Conservation (phyloP, 371 early-diverging fungal genomes). For the Mucor velutinosus region DNA sequence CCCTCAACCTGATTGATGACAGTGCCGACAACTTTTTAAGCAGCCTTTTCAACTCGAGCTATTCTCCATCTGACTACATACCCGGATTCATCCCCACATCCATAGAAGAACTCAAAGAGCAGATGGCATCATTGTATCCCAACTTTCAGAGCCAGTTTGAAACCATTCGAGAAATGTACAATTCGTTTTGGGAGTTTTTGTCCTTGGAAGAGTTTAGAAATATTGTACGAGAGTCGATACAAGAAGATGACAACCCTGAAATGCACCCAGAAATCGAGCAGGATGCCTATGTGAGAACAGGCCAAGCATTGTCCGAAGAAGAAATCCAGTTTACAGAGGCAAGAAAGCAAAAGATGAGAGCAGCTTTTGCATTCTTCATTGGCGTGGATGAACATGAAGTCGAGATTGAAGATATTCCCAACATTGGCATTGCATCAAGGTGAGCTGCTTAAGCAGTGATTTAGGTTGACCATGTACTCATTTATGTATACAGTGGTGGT, state of each 20-base stretch:
- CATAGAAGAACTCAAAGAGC: constrained; percentile 25
- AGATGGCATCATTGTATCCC: constrained; percentile 27
- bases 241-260: constrained; percentile 20
- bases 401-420: constrained; percentile 66
- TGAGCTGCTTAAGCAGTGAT: constrained; percentile 14
- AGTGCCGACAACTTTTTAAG: constrained; percentile 11
- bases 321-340: constrained; percentile 51
- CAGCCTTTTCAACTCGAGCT: constrained; percentile 6
- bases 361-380: constrained; percentile 71
- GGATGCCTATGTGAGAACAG: constrained; percentile 41
- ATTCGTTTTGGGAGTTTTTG: constrained; percentile 36
- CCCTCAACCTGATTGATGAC: background rate
- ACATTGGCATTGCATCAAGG: constrained; percentile 68
- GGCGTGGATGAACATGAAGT: constrained; percentile 60
- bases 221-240: constrained; percentile 29
- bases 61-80: background rate
- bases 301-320: constrained; percentile 45
- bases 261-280: constrained; percentile 34
- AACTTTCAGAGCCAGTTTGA: constrained; percentile 31
- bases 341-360: constrained; percentile 51
- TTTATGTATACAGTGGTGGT: constrained; percentile 54
- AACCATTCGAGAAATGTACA: constrained; percentile 30
- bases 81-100: constrained; percentile 18
- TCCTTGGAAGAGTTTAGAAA: constrained; percentile 38
- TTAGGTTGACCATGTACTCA: background rate